Evolutionary conservation across 306 rosid genomes (phyloP), one percentile per base, ranked within the genome.

Genomic region (Potentilla sterilis): DNA sequence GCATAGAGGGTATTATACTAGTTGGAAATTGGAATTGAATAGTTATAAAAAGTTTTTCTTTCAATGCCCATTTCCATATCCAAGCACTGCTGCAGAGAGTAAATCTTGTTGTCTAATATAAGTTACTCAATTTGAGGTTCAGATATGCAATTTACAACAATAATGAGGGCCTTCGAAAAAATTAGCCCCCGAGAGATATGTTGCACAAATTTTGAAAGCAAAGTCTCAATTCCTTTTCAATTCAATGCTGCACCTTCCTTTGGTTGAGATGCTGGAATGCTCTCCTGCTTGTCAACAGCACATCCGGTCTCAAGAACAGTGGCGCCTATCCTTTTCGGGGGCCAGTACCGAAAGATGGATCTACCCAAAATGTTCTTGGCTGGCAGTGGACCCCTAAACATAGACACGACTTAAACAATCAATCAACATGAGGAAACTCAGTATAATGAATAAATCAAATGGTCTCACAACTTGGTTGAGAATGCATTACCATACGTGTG

Each of bases 321-420:
- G 51, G 90, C 68, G 1, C 96, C 97, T 49, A 92, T 67, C 80
- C 99, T 89, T 69, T 88, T 83, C 58, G 91, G 99, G 19, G 99
- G 99, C 99, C 99, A 96, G 81, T 96, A 96, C 21, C 97, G 89
- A 79, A 96, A 74, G 51, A 96, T 75, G 22, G 99, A 92, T 88
- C 99, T 88, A 7, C 99, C 99, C 44, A 96, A 85, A 43, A 96
- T 96, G 49, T 96, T 96, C 86, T 89, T 89, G 69, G 97, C 96
- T 18, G 99, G 99, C 72, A 96, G 49, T 15, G 97, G 92, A 81
- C 99, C 99, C 99, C 99, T 94, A 83, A 64, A 72, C 22, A 76
- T 73, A 75, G 37, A 69, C 62, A 58, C 65, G 57, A 81, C 70
- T 78, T 52, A 2, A 67, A 58, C 41, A 67, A 69, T 78, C 57